Base-by-base conservation (phyloP, 2,329 filamentous ascomycete species). In the Epichloe brachyelytri region DNA sequence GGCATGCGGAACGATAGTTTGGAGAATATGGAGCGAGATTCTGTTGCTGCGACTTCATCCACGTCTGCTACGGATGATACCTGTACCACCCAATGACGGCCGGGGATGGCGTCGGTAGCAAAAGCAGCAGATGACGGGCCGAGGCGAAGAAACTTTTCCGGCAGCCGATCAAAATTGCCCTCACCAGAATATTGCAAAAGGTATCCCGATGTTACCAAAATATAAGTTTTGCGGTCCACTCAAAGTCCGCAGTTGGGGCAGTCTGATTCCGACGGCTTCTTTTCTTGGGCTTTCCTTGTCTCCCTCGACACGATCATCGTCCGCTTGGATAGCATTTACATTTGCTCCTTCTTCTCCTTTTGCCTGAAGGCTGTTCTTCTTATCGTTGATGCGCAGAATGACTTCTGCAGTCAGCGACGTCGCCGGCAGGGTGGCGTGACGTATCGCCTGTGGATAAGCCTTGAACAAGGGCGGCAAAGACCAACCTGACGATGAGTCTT, bases 381-480 rank as follows among this genome's bases (percentile, higher is more conserved):
- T 71, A 48, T 76, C 74, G 55, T 80, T 78, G 46, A 78, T 68
- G 53, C 83, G 79, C 48, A 88, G 64, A 45, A 93, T 78, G 1
- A 77, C 68, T 54, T 94, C 89, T 2, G 84, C 77, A 1, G 85
- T 79, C 11, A 85, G 68, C 2, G 76, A 78, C 38, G 84, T 83
- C 15, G 85, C 77, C 26, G 82, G 77, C 3, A 95, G 71, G 15
- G 77, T 80, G 11, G 80, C 82, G 64, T 93, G 80, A 60, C 86
- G 89, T 57, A 88, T 77, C 3, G 88, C 82, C 65, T 95, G 89
- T 0, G 87, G 85, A 63, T 89, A 95, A 12, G 87, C 88, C 64
- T 95, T 86, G 64, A 90, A 94, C 12, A 96, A 70, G 2, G 88
- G 86, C 6, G 88, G 86, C 15, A 83, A 78, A 51, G 79, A 77